Evolutionary conservation across 805 yeast genomes (phyloP).

Genomic region (Starmerella scarabaei): DNA sequence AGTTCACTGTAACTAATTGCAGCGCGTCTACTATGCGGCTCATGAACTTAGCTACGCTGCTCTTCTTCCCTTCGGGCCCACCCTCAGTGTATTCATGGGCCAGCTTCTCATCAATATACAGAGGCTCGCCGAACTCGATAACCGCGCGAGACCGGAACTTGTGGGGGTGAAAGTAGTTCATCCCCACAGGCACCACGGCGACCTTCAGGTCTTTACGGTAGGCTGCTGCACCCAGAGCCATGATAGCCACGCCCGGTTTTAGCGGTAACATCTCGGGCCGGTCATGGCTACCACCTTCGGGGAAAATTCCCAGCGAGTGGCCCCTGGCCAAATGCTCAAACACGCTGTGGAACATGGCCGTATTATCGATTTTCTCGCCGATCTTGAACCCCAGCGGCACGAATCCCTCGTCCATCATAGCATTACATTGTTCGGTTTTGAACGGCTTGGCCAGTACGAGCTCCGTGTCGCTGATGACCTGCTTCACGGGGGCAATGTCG

Average conservation of each 20-base stretch:
- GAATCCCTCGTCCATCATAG: slow-evolving; percentile 29
- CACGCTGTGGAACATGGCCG: slow-evolving; percentile 68
- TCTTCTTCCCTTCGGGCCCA: slow-evolving; percentile 50
- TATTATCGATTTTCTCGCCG: slow-evolving; percentile 79
- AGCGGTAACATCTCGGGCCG: slow-evolving; percentile 81
- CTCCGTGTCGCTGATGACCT: slow-evolving; percentile 60
- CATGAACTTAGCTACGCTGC: slow-evolving; percentile 59
- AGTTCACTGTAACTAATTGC: slow-evolving; percentile 73
- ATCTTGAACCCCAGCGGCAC: slow-evolving; percentile 39
- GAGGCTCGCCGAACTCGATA: slow-evolving; percentile 83
- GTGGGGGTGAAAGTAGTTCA: slow-evolving; percentile 94
- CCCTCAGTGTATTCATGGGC: slow-evolving; percentile 49
- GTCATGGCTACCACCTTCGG: slow-evolving; percentile 98
- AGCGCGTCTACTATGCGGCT: slow-evolving; percentile 61
- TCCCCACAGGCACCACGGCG: slow-evolving; percentile 88
- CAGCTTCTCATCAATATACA: slow-evolving; percentile 48
- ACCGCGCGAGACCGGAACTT: slow-evolving; percentile 92
- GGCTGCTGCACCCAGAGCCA: slow-evolving; percentile 92
- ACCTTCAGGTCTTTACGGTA: slow-evolving; percentile 63
- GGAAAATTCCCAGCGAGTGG: slow-evolving; percentile 81
- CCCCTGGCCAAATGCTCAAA: slow-evolving; percentile 72
- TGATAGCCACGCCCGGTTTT: slow-evolving; percentile 94
- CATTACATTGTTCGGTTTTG: slow-evolving; percentile 27
- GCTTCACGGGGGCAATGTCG: slow-evolving; percentile 61
- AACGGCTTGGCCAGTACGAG: slow-evolving; percentile 58